These are phyloP conservation scores for Globisporangium solare DNA, from an alignment of 352 stramenopile genomes.

Conservation along the genomic window DNA sequence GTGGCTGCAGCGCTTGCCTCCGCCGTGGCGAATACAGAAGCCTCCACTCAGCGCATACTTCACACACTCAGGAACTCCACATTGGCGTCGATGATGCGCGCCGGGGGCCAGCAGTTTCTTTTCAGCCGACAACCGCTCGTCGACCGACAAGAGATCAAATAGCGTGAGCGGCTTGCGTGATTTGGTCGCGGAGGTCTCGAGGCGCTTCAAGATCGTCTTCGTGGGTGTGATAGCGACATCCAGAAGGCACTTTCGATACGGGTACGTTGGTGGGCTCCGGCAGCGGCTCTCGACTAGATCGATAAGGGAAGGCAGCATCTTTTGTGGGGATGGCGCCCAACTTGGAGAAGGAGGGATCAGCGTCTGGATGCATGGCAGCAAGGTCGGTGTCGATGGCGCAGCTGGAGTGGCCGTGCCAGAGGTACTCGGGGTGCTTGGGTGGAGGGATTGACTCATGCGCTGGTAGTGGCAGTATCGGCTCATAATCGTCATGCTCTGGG, in stretches of 20 bases:
- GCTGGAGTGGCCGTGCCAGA: neutral
- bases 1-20: slow-evolving; percentile 66
- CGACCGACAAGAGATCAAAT: slow-evolving; percentile 44
- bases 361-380: slow-evolving; percentile 10
- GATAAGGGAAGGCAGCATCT: slow-evolving; percentile 3
- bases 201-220: slow-evolving; percentile 17
- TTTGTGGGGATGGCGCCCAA: neutral
- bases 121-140: slow-evolving; percentile 8
- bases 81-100: slow-evolving; percentile 51
- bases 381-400: neutral
- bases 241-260: slow-evolving; percentile 20
- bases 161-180: slow-evolving; percentile 41
- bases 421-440: neutral
- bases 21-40: slow-evolving; percentile 72
- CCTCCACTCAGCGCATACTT: slow-evolving; percentile 69
- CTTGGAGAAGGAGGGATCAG: slow-evolving; percentile 8
- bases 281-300: neutral
- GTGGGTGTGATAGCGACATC: slow-evolving; percentile 30
- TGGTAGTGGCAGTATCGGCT: slow-evolving; percentile 8
- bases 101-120: slow-evolving; percentile 7
- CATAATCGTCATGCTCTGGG: slow-evolving; percentile 4
- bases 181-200: slow-evolving; percentile 18
- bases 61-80: slow-evolving; percentile 42
- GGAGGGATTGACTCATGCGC: neutral
- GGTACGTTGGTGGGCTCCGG: slow-evolving; percentile 3